Conservation (phyloP, 2,329 filamentous ascomycete species). For the Exophiala spinifera region DNA sequence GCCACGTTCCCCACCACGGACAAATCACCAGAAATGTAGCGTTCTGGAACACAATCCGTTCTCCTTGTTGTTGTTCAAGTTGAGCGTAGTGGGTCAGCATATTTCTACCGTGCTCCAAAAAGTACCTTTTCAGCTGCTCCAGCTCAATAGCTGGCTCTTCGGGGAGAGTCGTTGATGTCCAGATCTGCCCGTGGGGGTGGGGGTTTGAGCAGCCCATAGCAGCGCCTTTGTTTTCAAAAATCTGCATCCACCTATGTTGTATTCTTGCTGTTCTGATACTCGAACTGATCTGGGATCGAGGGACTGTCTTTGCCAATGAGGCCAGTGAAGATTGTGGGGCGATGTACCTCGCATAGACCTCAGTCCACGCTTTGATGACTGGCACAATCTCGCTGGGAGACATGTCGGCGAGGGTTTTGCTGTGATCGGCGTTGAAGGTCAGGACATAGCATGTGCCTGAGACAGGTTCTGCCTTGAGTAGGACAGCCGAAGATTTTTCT, state of each 20-base stretch:
- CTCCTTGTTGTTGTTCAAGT: conserved; percentile 75
- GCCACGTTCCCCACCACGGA: conserved; percentile 98
- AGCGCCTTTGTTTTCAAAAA: conserved; percentile 97
- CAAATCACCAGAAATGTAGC: conserved; percentile 79
- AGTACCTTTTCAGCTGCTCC: conserved; percentile 74
- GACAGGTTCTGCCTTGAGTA: conserved; percentile 79
- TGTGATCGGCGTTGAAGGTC: conserved; percentile 87
- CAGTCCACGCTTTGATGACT: conserved; percentile 85
- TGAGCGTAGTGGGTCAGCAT: conserved; percentile 83
- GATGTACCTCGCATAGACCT: conserved; percentile 80
- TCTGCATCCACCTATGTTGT: conserved; percentile 96
- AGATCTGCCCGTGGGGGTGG: conserved; percentile 94
- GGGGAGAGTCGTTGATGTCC: conserved; percentile 87
- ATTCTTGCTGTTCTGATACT: conserved; percentile 57
- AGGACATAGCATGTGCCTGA: conserved; percentile 96
- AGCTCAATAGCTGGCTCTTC: conserved; percentile 85
- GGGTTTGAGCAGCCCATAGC: conserved; percentile 99
- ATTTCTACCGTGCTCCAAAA: conserved; percentile 68
- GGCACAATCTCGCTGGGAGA: conserved; percentile 70
- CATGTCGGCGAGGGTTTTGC: conserved; percentile 91
- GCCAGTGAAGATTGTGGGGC: conserved; percentile 66
- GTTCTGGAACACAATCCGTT: conserved; percentile 88
- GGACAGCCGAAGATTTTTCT: conserved; percentile 64
- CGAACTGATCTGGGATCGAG: conserved; percentile 46
- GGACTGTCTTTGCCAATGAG: conserved; percentile 44